Percentiles rank a stretch among this genome's conserved stretches.
Evolutionary conservation across 352 stramenopile genomes (phyloP).

Genomic region (Phytophthora uliginosa): DNA sequence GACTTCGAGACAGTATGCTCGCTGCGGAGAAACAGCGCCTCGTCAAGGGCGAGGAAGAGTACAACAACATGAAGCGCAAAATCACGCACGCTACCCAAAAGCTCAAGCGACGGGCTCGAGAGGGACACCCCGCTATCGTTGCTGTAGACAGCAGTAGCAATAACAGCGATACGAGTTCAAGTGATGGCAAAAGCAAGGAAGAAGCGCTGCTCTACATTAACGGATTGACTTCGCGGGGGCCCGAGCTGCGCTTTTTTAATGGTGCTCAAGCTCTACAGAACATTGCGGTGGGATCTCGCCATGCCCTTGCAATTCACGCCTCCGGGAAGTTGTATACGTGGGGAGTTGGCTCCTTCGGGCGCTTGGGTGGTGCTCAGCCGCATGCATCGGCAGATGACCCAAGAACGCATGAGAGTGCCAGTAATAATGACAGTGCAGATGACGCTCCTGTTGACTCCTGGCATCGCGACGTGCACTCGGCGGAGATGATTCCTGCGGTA

Average conservation of each 20-base stretch:
- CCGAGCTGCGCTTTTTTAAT: constrained; percentile 50
- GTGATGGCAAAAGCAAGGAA: neutral
- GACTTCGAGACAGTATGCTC: constrained; percentile 57
- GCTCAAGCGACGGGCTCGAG: constrained; percentile 65
- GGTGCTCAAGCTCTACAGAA: constrained; percentile 64
- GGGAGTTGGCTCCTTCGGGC: constrained; percentile 78
- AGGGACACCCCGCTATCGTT: constrained; percentile 39
- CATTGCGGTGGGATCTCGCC: constrained; percentile 74
- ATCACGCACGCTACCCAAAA: constrained; percentile 65
- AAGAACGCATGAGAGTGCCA: neutral
- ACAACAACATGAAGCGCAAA: constrained; percentile 69
- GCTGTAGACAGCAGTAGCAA: constrained; percentile 13
- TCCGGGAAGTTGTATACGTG: constrained; percentile 75
- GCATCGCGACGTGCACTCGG: constrained; percentile 63
- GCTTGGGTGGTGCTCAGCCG: constrained; percentile 53
- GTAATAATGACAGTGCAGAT: constrained; percentile 13
- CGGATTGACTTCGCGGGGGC: constrained; percentile 64
- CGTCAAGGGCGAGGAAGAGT: constrained; percentile 51
- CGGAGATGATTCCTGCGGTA: constrained; percentile 56
- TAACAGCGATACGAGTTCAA: neutral
- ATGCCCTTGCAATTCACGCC: constrained; percentile 73
- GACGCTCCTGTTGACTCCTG: constrained; percentile 39
- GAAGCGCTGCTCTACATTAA: constrained; percentile 48
- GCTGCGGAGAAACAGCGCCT: constrained; percentile 50
- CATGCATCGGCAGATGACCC: neutral